Percentiles rank a stretch among this genome's conserved stretches.
These are phyloP conservation scores for Henckelia pumila DNA, from an alignment of 257 asterid genomes.

Conservation along the genomic window DNA sequence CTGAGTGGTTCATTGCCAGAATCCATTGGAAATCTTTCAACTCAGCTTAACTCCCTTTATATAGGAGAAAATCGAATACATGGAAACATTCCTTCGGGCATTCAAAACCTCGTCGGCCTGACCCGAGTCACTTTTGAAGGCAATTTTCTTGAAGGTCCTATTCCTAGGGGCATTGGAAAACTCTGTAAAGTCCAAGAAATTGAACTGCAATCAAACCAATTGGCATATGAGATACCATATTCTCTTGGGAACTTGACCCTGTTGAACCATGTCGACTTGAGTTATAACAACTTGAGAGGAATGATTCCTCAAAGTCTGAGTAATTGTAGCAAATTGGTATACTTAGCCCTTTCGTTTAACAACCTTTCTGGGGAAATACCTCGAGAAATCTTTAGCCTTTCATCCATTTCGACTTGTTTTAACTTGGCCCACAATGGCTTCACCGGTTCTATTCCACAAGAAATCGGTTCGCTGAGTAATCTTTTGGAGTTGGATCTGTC, in stretches of 20 bases:
- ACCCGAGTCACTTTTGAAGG: constrained; percentile 14
- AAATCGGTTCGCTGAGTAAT: not conserved
- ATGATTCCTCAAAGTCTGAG: constrained; percentile 19
- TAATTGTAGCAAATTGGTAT: not conserved
- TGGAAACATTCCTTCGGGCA: constrained; percentile 34
- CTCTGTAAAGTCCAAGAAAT: not conserved
- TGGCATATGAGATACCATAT: constrained; percentile 13
- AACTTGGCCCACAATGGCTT: not conserved
- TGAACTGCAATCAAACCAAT: not conserved
- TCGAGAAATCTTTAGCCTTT: not conserved
- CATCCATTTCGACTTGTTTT: not conserved
- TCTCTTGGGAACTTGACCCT: constrained; percentile 26
- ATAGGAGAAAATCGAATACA: constrained; percentile 26
- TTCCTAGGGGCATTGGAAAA: constrained; percentile 26
- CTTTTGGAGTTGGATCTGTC: not conserved
- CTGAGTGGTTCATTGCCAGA: constrained; percentile 35
- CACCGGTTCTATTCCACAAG: constrained; percentile 2
- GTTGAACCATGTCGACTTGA: constrained; percentile 3
- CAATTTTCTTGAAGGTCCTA: constrained; percentile 29
- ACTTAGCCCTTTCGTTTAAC: not conserved
- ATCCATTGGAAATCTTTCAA: constrained; percentile 30
- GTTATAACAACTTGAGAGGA: constrained; percentile 16
- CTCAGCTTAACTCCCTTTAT: constrained; percentile 13
- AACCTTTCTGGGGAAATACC: not conserved
- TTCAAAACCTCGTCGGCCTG: constrained; percentile 28